Evolutionary conservation across 2,329 filamentous ascomycete species (phyloP).

Genomic region (Pyrenophora teres): DNA sequence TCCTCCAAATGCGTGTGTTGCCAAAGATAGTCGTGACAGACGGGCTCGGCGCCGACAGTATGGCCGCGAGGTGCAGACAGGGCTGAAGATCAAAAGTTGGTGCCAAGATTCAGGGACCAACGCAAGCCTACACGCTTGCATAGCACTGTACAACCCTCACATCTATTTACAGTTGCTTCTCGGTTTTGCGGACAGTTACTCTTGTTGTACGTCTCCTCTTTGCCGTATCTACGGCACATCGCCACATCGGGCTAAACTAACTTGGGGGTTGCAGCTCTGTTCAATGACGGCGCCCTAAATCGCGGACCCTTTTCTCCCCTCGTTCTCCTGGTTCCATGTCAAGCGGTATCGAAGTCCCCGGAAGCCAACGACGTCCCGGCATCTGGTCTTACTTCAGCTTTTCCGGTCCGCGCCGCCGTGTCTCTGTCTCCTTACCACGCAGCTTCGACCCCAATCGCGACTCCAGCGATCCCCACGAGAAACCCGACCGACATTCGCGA

Average conservation of each 20-base stretch:
- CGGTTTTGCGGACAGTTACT: slow-evolving; percentile 8
- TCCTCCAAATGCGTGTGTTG: neutral
- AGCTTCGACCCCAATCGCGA: slow-evolving; percentile 37
- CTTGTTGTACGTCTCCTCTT: slow-evolving; percentile 15
- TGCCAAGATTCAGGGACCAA: slow-evolving; percentile 30
- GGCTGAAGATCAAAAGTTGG: slow-evolving; percentile 9
- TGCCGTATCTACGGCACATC: neutral
- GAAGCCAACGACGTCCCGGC: slow-evolving; percentile 51
- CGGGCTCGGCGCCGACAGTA: slow-evolving; percentile 9
- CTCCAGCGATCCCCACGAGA: slow-evolving; percentile 54
- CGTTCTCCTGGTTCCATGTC: slow-evolving; percentile 54
- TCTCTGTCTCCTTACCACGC: slow-evolving; percentile 57
- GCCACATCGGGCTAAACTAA: slow-evolving; percentile 20
- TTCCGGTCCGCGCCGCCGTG: slow-evolving; percentile 55
- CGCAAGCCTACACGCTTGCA: too few relatives aligned
- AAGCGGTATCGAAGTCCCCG: slow-evolving; percentile 56
- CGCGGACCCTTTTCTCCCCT: slow-evolving; percentile 26
- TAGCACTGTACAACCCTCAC: slow-evolving; percentile 14
- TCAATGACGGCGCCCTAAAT: slow-evolving; percentile 29
- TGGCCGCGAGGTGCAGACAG: neutral
- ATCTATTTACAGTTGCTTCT: neutral
- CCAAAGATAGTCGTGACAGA: slow-evolving; percentile 9
- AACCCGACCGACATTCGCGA: slow-evolving; percentile 51
- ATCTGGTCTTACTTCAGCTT: slow-evolving; percentile 61
- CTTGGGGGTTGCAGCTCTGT: slow-evolving; percentile 17